These are phyloP conservation scores for Colletotrichum chrysophilum DNA, from an alignment of 2,329 filamentous ascomycete species.

Conservation along the genomic window DNA sequence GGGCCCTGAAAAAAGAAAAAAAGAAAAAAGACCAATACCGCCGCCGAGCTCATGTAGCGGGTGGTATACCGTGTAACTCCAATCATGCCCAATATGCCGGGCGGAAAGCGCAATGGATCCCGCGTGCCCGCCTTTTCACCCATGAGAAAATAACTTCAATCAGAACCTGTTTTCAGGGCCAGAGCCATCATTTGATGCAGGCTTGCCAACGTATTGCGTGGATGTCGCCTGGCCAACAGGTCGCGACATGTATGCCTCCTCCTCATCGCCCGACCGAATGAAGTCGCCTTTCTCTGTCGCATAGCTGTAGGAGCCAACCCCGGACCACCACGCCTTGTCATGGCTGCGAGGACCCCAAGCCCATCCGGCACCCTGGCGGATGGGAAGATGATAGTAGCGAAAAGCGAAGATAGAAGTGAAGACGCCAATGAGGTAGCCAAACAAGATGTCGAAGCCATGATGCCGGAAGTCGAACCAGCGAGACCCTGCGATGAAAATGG, in stretches of 20 bases:
- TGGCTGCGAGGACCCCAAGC: constrained; percentile 81
- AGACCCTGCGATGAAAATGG: constrained; percentile 83
- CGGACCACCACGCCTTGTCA: constrained; percentile 79
- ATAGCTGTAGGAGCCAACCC: constrained; percentile 67
- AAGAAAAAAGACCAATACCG: neutral
- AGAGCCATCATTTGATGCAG: constrained; percentile 1
- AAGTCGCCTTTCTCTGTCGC: constrained; percentile 46
- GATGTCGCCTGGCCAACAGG: constrained; percentile 4
- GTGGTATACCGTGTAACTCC: constrained; percentile 21
- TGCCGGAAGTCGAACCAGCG: constrained; percentile 90
- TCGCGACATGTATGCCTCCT: constrained; percentile 27
- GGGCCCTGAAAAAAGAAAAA: neutral
- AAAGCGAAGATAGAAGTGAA: constrained; percentile 77
- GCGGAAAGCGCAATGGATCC: neutral
- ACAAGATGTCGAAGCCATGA: constrained; percentile 90
- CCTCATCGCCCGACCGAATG: constrained; percentile 30
- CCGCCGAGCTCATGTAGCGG: neutral
- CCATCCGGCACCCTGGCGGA: constrained; percentile 83
- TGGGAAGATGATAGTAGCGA: constrained; percentile 84
- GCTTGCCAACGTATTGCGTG: constrained; percentile 7
- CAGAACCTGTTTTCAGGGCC: constrained; percentile 8
- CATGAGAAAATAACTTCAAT: neutral
- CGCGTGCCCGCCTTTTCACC: neutral
- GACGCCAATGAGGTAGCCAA: constrained; percentile 81
- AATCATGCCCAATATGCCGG: constrained; percentile 7